phyloP scores from a whole-genome alignment of 2,329 filamentous ascomycete genomes.

The Penicillium sp. region DNA sequence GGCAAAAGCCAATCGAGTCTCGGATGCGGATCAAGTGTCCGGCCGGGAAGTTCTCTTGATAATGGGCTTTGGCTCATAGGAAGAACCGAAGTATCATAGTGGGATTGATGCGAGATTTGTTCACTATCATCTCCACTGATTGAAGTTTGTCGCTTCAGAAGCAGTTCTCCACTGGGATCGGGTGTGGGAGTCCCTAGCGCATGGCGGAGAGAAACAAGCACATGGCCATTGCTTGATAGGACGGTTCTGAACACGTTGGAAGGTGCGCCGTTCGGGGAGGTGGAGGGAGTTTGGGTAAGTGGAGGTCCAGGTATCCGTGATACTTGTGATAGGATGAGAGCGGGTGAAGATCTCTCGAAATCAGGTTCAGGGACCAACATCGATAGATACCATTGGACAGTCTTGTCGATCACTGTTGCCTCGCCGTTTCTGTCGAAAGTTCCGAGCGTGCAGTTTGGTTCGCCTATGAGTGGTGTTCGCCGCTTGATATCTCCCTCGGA shows the following conservation, averaged over 20 bases:
- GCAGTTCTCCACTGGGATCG: not conserved
- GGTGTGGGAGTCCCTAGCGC: not conserved
- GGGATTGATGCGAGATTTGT: conserved; percentile 5
- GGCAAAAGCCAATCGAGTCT: not conserved
- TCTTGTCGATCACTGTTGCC: conserved; percentile 3
- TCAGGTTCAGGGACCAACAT: not conserved
- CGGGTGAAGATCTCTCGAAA: not conserved
- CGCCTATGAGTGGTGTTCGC: not conserved
- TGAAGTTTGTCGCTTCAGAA: not conserved
- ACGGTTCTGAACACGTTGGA: not conserved
- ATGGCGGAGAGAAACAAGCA: not conserved
- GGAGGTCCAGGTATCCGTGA: not conserved
- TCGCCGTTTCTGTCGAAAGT: conserved; percentile 8
- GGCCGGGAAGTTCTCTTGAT: not conserved
- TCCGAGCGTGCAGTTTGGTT: not conserved
- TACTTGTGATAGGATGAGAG: not conserved
- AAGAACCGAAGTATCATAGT: not conserved
- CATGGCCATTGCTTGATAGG: conserved; percentile 1
- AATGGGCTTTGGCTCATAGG: not conserved
- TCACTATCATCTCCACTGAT: not conserved
- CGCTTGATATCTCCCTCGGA: not conserved
- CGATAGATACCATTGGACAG: conserved; percentile 3
- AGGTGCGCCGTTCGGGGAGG: not conserved
- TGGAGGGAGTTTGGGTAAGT: too few relatives aligned
- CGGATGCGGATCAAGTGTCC: conserved; percentile 6